Evolutionary conservation across 2,329 filamentous ascomycete genomes (phyloP).

Genomic region (Cercospora nicotianae): DNA sequence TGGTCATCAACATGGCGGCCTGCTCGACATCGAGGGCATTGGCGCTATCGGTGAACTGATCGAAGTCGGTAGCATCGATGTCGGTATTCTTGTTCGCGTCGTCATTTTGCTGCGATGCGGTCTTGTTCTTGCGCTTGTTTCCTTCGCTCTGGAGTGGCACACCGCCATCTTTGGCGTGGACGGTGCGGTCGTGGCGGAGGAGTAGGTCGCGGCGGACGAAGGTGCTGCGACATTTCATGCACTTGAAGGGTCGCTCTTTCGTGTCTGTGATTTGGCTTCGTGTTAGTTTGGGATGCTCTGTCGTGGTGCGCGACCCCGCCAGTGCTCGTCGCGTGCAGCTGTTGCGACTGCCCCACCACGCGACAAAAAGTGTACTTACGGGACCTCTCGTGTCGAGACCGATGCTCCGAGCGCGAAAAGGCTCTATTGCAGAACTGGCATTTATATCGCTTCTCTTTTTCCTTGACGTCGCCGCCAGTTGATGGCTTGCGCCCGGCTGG

Average conservation of each 20-base stretch:
- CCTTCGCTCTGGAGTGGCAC: slow-evolving; percentile 91
- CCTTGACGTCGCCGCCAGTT: slow-evolving; percentile 28
- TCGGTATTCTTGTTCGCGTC: slow-evolving; percentile 66
- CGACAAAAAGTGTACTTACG: slow-evolving; percentile 66
- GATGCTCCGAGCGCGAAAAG: slow-evolving; percentile 95
- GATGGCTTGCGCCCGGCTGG: slow-evolving; percentile 51
- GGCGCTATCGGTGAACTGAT: slow-evolving; percentile 88
- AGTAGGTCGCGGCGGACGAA: slow-evolving; percentile 97
- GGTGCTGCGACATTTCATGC: slow-evolving; percentile 95
- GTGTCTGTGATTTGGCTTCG: slow-evolving; percentile 64
- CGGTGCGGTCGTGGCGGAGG: slow-evolving; percentile 93
- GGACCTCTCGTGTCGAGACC: slow-evolving; percentile 93
- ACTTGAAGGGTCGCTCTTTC: slow-evolving; percentile 98
- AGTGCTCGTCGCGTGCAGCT: slow-evolving; percentile 22
- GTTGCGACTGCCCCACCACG: slow-evolving; percentile 23
- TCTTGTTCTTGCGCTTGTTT: slow-evolving; percentile 65
- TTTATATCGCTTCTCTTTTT: slow-evolving; percentile 92
- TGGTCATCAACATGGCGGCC: slow-evolving; percentile 96
- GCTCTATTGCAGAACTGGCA: slow-evolving; percentile 68
- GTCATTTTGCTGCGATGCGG: slow-evolving; percentile 16
- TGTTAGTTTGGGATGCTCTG: slow-evolving; percentile 17
- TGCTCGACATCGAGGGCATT: slow-evolving; percentile 96
- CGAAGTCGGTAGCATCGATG: slow-evolving; percentile 79
- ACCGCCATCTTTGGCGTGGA: slow-evolving; percentile 97
- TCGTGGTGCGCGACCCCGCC: slow-evolving; percentile 25